Evolutionary conservation across 352 stramenopile genomes (phyloP).

Genomic region (Phytophthora hibernalis): DNA sequence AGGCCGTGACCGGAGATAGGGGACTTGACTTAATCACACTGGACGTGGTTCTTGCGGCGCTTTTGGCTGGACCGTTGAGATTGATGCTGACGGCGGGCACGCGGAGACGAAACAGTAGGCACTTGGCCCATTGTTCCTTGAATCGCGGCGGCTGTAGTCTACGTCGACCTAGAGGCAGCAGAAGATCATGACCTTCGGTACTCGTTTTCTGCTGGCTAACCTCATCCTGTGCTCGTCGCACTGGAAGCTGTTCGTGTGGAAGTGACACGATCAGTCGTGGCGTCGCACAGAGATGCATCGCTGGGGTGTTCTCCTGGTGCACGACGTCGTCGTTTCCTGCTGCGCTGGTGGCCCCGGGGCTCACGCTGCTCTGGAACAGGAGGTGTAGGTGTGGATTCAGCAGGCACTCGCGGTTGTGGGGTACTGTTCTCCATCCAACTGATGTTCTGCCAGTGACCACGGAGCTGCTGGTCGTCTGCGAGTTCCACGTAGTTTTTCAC

Average conservation of each 20-base stretch:
- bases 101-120: neutral
- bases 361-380: too few species aligned
- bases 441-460: neutral
- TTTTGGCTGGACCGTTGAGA: neutral
- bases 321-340: too few species aligned
- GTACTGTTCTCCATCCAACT: neutral
- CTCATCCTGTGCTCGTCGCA: neutral
- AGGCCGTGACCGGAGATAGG: too few species aligned
- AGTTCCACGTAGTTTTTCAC: neutral
- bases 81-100: neutral
- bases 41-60: too few species aligned
- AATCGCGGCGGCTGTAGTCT: neutral
- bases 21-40: too few species aligned
- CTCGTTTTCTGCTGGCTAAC: too few species aligned
- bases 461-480: neutral
- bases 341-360: too few species aligned
- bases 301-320: neutral
- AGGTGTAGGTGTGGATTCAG: too few species aligned
- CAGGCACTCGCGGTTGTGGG: neutral
- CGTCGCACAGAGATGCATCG: neutral
- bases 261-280: neutral
- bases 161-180: too few species aligned
- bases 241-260: neutral
- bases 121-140: too few species aligned
- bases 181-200: too few species aligned